Evolutionary conservation across 768 basidiomycete genomes (phyloP).

Genomic region (Lactarius tabidus): DNA sequence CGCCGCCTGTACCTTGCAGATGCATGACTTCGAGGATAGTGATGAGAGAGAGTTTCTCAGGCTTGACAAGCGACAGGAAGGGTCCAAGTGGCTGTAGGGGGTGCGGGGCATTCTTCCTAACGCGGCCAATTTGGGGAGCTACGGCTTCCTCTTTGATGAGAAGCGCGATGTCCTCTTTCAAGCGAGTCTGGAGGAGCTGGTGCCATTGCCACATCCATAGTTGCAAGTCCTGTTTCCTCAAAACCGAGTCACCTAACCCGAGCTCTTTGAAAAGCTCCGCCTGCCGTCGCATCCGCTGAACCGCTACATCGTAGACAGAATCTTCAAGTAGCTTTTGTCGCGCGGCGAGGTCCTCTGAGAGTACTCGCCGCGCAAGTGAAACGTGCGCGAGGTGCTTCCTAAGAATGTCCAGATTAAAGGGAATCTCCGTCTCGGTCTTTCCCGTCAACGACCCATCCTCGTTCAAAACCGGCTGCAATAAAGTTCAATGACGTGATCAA

Average conservation of each 20-base stretch:
- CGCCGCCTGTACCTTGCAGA: slow-evolving; percentile 67
- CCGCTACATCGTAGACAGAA: slow-evolving; percentile 81
- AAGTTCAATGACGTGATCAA: background rate
- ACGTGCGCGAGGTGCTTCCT: slow-evolving; percentile 64
- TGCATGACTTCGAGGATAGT: slow-evolving; percentile 89
- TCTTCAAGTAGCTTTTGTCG: slow-evolving; percentile 83
- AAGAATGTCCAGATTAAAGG: slow-evolving; percentile 72
- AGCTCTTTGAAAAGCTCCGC: slow-evolving; percentile 53
- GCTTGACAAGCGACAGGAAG: slow-evolving; percentile 69
- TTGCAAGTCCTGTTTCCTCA: slow-evolving; percentile 52
- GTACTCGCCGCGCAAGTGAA: slow-evolving; percentile 56
- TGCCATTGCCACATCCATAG: slow-evolving; percentile 91
- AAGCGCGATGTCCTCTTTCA: slow-evolving; percentile 48
- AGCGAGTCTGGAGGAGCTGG: slow-evolving; percentile 45
- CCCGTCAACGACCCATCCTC: slow-evolving; percentile 28
- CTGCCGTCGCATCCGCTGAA: slow-evolving; percentile 64
- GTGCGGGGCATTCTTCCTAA: slow-evolving; percentile 16
- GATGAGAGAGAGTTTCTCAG: slow-evolving; percentile 80
- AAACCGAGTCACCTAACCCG: slow-evolving; percentile 46
- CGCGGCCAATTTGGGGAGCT: background rate
- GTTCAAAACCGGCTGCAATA: slow-evolving; percentile 7
- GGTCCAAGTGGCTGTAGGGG: no score
- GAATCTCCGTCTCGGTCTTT: slow-evolving; percentile 38
- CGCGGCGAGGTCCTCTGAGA: slow-evolving; percentile 60
- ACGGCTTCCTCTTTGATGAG: slow-evolving; percentile 40